These are phyloP conservation scores for Hansfordia pulvinata DNA, from an alignment of 2,329 filamentous ascomycete species.

Conservation along the genomic window DNA sequence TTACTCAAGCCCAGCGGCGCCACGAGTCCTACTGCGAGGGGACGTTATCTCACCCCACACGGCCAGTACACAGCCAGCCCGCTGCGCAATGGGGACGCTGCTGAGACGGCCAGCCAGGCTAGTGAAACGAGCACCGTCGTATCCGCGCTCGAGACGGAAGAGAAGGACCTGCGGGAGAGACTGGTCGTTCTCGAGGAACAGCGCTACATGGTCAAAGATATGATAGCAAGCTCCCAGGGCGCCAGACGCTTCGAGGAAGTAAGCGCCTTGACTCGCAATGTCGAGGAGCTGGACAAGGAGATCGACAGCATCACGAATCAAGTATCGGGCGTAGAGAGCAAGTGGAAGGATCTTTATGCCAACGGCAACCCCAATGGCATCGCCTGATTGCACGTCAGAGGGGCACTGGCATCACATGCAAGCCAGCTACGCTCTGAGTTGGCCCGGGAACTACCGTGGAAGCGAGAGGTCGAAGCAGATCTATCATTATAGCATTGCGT, in stretches of 20 bases:
- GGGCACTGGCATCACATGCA: too few relatives aligned
- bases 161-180: constrained; percentile 67
- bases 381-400: too few relatives aligned
- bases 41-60: constrained; percentile 19
- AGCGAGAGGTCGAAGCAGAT: too few relatives aligned
- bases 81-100: constrained; percentile 29
- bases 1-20: constrained; percentile 39
- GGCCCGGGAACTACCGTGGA: too few relatives aligned
- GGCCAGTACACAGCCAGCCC: constrained; percentile 20
- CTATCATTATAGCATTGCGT: too few relatives aligned
- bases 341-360: constrained; percentile 39
- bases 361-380: constrained; percentile 9
- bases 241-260: constrained; percentile 79
- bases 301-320: constrained; percentile 55
- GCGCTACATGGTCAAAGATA: constrained; percentile 74
- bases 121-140: constrained; percentile 39
- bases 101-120: constrained; percentile 34
- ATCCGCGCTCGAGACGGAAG: constrained; percentile 60
- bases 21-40: constrained; percentile 16
- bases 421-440: too few relatives aligned
- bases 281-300: constrained; percentile 70
- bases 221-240: constrained; percentile 66
- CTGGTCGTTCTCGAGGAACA: constrained; percentile 84
- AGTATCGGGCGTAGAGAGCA: constrained; percentile 50
- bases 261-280: constrained; percentile 61